Conservation (phyloP, 331 rosid species). For the Dryas integrifolia region DNA sequence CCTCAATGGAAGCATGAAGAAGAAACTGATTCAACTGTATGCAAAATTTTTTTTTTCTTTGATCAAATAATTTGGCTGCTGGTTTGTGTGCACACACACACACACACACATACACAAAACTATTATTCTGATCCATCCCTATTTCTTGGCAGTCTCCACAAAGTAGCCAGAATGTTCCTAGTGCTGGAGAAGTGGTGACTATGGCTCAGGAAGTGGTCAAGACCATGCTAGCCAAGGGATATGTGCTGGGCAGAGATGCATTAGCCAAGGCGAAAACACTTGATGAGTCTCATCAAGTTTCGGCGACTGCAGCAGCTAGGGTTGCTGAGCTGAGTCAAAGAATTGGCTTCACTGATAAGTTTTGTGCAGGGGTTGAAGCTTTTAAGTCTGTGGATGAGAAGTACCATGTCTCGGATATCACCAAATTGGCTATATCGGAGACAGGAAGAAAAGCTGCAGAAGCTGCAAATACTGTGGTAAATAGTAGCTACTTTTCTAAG, state of each 20-base stretch:
- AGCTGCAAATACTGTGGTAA: slow-evolving; percentile 60
- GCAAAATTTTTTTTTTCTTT: slow-evolving; percentile 16
- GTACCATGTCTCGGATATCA: slow-evolving; percentile 62
- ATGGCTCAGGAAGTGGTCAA: slow-evolving; percentile 78
- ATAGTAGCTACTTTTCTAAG: slow-evolving; percentile 72
- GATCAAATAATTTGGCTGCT: slow-evolving; percentile 8
- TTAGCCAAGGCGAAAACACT: slow-evolving; percentile 64
- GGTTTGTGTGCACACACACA: background rate
- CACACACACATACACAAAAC: background rate
- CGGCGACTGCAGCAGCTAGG: slow-evolving; percentile 67
- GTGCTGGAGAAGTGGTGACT: slow-evolving; percentile 71
- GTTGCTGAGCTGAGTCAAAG: slow-evolving; percentile 70
- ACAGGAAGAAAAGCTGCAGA: slow-evolving; percentile 74
- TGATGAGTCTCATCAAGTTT: slow-evolving; percentile 70
- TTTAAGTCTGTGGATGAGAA: slow-evolving; percentile 57
- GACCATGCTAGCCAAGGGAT: slow-evolving; percentile 83
- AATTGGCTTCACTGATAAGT: slow-evolving; percentile 59
- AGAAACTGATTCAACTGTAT: slow-evolving; percentile 51
- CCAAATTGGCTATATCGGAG: slow-evolving; percentile 63
- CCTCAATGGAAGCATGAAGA: slow-evolving; percentile 39
- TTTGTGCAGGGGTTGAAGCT: slow-evolving; percentile 60
- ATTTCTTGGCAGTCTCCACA: slow-evolving; percentile 38
- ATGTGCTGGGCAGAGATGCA: slow-evolving; percentile 72
- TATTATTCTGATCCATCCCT: background rate
- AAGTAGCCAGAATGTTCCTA: slow-evolving; percentile 46